Conservation (phyloP, 1,284 basidiomycete species). For the Sanguinoderma infundibulare region DNA sequence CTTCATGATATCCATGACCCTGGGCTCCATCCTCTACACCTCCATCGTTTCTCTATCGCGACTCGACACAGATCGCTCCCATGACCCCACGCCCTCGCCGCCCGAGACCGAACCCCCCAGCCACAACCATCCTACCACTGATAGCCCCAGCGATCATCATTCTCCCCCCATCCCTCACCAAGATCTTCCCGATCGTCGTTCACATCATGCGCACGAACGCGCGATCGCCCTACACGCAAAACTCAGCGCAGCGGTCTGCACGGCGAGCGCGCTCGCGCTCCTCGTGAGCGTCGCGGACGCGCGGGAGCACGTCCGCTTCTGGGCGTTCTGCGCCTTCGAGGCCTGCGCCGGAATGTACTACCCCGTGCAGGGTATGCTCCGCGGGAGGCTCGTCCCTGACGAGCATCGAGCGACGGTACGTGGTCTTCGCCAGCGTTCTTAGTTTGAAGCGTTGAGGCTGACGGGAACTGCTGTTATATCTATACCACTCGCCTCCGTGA, state of each 20-base stretch:
- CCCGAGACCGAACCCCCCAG: neutral
- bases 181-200: too few relatives aligned
- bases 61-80: slow-evolving; percentile 24
- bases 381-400: slow-evolving; percentile 69
- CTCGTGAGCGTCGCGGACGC: slow-evolving; percentile 52
- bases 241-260: slow-evolving; percentile 66
- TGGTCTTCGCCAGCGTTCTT: slow-evolving; percentile 1
- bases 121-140: slow-evolving; percentile 9
- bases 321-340: slow-evolving; percentile 76
- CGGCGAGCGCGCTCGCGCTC: slow-evolving; percentile 60
- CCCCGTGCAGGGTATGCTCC: slow-evolving; percentile 77
- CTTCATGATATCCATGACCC: slow-evolving; percentile 82
- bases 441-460: neutral
- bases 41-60: slow-evolving; percentile 48
- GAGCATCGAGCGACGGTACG: slow-evolving; percentile 76
- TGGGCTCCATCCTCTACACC: slow-evolving; percentile 74
- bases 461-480: neutral
- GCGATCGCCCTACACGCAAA: slow-evolving; percentile 67
- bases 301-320: slow-evolving; percentile 61
- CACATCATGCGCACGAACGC: slow-evolving; percentile 34
- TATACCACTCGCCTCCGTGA: neutral
- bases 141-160: neutral
- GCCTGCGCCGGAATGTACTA: slow-evolving; percentile 81
- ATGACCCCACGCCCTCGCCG: neutral
- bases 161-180: neutral